Conservation (phyloP, 2,329 filamentous ascomycete species). For the Paracoccidioides lutzii region DNA sequence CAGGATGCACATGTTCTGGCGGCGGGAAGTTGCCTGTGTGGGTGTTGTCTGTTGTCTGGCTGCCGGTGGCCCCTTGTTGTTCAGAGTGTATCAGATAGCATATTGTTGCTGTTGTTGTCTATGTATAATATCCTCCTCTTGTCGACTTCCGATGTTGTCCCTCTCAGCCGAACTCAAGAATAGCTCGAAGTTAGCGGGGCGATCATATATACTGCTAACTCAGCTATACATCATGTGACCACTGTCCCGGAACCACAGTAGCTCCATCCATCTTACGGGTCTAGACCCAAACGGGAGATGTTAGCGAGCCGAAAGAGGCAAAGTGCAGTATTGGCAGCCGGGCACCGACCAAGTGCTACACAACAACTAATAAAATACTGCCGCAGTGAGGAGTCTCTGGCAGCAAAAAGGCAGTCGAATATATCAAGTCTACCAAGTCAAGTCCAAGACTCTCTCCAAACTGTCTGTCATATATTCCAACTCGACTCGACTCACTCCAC, state of each 20-base stretch:
- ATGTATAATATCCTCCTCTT: too few relatives aligned
- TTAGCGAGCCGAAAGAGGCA: constrained; percentile 23
- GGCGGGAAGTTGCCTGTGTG: too few relatives aligned
- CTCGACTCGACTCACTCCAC: constrained; percentile 9
- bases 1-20: neutral
- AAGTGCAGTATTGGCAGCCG: neutral
- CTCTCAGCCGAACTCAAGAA: too few relatives aligned
- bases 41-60: too few relatives aligned
- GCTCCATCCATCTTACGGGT: neutral
- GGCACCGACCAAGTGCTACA: neutral
- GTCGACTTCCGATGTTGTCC: neutral
- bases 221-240: neutral
- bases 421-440: neutral
- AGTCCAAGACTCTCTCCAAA: neutral
- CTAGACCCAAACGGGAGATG: constrained; percentile 23
- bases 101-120: too few relatives aligned
- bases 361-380: neutral
- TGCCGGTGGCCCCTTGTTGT: too few relatives aligned
- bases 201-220: neutral
- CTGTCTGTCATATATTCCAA: neutral
- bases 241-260: neutral
- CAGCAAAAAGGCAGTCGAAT: neutral
- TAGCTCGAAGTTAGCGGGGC: too few relatives aligned
- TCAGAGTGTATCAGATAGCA: neutral
- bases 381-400: neutral